Evolutionary conservation across 768 basidiomycete species (phyloP).

Genomic region (Boletus rubescentipes): DNA sequence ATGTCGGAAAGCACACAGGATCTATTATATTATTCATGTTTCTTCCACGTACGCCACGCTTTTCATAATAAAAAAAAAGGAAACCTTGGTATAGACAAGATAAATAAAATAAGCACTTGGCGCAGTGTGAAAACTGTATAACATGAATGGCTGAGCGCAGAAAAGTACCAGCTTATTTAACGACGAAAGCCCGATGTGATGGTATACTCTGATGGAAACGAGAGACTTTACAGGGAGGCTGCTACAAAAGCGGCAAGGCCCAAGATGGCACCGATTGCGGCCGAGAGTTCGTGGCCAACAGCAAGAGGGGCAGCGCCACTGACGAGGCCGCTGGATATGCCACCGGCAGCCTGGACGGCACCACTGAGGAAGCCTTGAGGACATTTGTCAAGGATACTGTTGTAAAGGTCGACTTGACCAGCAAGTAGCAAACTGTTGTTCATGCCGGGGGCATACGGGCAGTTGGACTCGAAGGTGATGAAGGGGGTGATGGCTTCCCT

Average conservation of each 20-base stretch:
- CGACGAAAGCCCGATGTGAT: conserved; percentile 17
- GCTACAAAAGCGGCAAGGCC: conserved; percentile 35
- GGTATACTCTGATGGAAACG: conserved; percentile 16
- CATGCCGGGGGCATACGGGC: conserved; percentile 78
- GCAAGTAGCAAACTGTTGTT: conserved; percentile 59
- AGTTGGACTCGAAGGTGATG: conserved; percentile 68
- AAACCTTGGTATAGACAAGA: conserved; percentile 23
- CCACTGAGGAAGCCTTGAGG: conserved; percentile 68
- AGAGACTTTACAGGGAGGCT: conserved; percentile 25
- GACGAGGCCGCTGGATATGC: conserved; percentile 40
- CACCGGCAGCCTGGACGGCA: conserved; percentile 68
- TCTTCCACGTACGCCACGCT: not conserved
- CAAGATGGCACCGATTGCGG: conserved; percentile 31
- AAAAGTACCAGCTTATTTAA: conserved; percentile 24
- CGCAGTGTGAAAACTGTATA: conserved; percentile 6
- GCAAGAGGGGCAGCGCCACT: conserved; percentile 30
- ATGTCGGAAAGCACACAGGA: not conserved
- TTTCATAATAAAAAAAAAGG: not conserved
- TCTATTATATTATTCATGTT: conserved; percentile 3
- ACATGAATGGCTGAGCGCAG: conserved; percentile 10
- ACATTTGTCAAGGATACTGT: conserved; percentile 59
- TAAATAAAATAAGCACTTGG: conserved; percentile 13
- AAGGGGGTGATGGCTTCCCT: conserved; percentile 73
- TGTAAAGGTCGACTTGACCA: conserved; percentile 67
- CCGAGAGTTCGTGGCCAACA: conserved; percentile 25